Conservation (phyloP, 2,329 filamentous ascomycete genomes). For the Fusarium anthophilum region DNA sequence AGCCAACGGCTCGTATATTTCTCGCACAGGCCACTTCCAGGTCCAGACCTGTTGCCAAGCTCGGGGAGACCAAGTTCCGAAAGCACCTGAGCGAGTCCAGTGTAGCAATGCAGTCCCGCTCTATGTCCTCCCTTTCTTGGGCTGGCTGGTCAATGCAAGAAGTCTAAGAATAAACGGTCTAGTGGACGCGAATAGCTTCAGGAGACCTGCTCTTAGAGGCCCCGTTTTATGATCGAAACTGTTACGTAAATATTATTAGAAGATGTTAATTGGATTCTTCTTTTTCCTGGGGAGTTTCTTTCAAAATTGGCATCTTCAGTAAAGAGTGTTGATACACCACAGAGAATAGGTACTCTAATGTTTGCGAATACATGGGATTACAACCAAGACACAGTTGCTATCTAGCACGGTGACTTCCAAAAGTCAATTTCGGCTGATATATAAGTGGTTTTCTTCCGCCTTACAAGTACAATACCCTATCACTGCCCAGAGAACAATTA, state of each 20-base stretch:
- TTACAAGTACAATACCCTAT: too few species aligned
- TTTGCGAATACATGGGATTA: rapidly evolving
- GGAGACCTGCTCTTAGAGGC: neutral
- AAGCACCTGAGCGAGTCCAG: rapidly evolving
- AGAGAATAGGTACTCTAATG: too few species aligned
- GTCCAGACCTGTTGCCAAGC: rapidly evolving
- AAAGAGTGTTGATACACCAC: too few species aligned
- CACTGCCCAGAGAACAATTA: too few species aligned
- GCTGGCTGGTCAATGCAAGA: rapidly evolving
- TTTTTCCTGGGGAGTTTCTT: too few species aligned
- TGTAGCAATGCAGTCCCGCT: neutral
- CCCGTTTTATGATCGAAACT: rapidly evolving
- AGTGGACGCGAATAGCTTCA: neutral
- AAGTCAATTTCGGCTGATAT: too few species aligned
- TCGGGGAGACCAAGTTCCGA: rapidly evolving
- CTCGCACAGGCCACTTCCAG: rapidly evolving
- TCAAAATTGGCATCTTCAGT: too few species aligned
- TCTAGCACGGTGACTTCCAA: too few species aligned
- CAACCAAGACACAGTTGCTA: too few species aligned
- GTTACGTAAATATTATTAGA: neutral
- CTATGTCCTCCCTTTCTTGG: rapidly evolving
- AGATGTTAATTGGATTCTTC: too few species aligned
- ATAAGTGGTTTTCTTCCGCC: too few species aligned
- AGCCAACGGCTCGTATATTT: neutral
- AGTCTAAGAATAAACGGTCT: neutral